Conservation (phyloP, 2,329 filamentous ascomycete species). For the Aureobasidium lini region DNA sequence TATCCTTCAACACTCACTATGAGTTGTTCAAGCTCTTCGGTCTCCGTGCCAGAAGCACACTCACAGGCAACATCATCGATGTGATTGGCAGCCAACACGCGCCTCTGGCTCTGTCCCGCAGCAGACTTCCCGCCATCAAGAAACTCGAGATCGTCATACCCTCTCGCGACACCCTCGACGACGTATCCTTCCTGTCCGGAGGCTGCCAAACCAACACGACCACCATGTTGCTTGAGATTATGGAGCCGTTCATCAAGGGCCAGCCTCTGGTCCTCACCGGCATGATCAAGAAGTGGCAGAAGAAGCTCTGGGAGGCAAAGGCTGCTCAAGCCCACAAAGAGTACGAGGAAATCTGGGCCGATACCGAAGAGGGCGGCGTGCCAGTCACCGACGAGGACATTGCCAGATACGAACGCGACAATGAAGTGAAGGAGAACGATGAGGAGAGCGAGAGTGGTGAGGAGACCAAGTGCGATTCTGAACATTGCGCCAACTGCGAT, state of each 20-base stretch:
- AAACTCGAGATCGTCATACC: conserved; percentile 18
- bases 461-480: too few relatives aligned
- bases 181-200: background rate
- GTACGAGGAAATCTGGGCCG: background rate
- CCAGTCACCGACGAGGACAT: background rate
- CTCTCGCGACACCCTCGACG: background rate
- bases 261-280: conserved; percentile 22
- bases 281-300: conserved; percentile 21
- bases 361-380: background rate
- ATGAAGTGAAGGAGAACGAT: background rate
- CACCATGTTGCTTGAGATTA: conserved; percentile 20
- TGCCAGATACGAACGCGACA: background rate
- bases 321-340: background rate
- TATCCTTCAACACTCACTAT: conserved; percentile 18
- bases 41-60: background rate
- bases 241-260: conserved; percentile 20
- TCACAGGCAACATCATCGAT: background rate
- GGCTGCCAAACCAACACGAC: conserved; percentile 21
- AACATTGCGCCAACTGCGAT: background rate
- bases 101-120: conserved; percentile 7
- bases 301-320: conserved; percentile 17
- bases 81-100: background rate
- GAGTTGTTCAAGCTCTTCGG: conserved; percentile 23
- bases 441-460: background rate
- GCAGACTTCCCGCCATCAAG: conserved; percentile 15